Evolutionary conservation across 345 rosid species (phyloP).

Genomic region (Turritis glabra): DNA sequence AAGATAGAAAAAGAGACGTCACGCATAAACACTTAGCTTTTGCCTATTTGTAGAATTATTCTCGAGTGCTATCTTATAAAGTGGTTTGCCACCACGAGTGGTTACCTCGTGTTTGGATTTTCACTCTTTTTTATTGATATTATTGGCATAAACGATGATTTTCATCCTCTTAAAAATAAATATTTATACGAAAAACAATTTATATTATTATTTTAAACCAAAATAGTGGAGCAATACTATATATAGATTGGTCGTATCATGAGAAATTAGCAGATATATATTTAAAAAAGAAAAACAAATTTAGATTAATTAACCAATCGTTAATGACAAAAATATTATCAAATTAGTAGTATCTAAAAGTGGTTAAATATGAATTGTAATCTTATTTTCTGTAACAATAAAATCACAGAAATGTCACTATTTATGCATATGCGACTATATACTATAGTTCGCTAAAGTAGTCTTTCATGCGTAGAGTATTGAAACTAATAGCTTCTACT

Average conservation of each 20-base stretch:
- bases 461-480: too few relatives aligned
- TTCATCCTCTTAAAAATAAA: background rate
- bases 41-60: conserved; percentile 36
- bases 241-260: background rate
- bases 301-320: background rate
- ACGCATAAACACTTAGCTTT: conserved; percentile 28
- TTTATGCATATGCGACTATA: too few relatives aligned
- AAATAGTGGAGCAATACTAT: background rate
- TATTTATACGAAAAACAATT: background rate
- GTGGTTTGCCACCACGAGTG: conserved; percentile 46
- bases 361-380: too few relatives aligned
- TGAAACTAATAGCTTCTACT: too few relatives aligned
- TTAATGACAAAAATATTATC: too few relatives aligned
- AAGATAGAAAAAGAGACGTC: conserved; percentile 38
- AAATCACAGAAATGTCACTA: too few relatives aligned
- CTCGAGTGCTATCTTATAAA: conserved; percentile 37
- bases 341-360: too few relatives aligned
- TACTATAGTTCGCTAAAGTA: too few relatives aligned
- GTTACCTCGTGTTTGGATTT: conserved; percentile 33
- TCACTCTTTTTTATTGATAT: background rate
- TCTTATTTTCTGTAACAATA: too few relatives aligned
- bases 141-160: conserved; percentile 26
- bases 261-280: background rate
- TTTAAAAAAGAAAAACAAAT: background rate
- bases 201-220: background rate